Evolutionary conservation across 164 flowering plant genomes (phyloP).

Genomic region (Annona cherimola): DNA sequence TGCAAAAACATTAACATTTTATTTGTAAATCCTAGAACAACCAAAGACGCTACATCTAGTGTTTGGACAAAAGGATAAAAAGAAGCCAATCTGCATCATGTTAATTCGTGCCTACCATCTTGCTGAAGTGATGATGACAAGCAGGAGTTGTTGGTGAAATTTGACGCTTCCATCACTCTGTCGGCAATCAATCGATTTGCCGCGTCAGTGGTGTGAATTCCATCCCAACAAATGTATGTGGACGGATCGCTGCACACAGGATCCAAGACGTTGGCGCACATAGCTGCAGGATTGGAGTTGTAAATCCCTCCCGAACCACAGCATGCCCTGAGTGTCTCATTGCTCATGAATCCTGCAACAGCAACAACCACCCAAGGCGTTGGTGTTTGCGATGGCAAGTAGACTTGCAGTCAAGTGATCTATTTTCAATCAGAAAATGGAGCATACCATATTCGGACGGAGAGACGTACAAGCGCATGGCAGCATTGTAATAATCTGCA

Average conservation of each 20-base stretch:
- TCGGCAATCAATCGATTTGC: slow-evolving; percentile 29
- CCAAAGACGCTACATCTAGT: no score
- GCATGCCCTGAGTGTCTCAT: slow-evolving; percentile 23
- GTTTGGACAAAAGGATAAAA: no score
- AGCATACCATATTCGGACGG: not conserved
- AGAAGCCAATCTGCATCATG: no score
- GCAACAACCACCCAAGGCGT: not conserved
- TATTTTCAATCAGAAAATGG: not conserved
- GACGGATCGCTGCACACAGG: slow-evolving; percentile 27
- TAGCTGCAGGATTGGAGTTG: slow-evolving; percentile 13
- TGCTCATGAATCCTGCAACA: slow-evolving; percentile 9
- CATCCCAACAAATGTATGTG: slow-evolving; percentile 31
- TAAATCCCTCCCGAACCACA: slow-evolving; percentile 33
- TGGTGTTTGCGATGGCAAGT: not conserved
- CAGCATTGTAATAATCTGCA: not conserved
- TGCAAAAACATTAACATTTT: no score
- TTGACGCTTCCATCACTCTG: slow-evolving; percentile 7
- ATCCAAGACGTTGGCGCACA: slow-evolving; percentile 18
- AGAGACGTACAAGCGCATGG: not conserved
- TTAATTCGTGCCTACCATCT: no score
- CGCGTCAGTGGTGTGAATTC: slow-evolving; percentile 34
- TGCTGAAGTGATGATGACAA: not conserved
- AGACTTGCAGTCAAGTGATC: not conserved
- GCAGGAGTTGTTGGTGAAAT: not conserved
- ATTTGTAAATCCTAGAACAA: no score